Conservation (phyloP, 2,329 filamentous ascomycete species). For the Colletotrichum siamense region DNA sequence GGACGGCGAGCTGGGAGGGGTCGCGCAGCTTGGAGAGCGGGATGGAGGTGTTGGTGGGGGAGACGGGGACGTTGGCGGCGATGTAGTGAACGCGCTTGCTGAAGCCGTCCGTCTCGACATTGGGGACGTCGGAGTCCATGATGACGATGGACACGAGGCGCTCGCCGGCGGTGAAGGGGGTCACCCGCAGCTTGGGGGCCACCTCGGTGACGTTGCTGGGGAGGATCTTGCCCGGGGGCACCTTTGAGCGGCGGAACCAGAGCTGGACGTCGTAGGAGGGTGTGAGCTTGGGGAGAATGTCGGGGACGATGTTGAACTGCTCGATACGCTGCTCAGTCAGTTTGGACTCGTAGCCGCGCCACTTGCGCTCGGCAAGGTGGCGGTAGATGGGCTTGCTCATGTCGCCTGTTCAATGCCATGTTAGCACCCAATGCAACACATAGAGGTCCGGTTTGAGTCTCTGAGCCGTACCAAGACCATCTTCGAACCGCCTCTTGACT, state of each 20-base stretch:
- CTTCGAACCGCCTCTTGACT: slow-evolving; percentile 93
- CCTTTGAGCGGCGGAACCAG: slow-evolving; percentile 73
- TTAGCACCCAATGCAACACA: not conserved
- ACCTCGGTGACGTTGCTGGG: slow-evolving; percentile 75
- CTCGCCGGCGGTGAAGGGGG: slow-evolving; percentile 82
- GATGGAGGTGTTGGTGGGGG: slow-evolving; percentile 61
- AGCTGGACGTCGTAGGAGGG: slow-evolving; percentile 82
- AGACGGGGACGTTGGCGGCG: slow-evolving; percentile 67
- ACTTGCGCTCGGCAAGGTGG: slow-evolving; percentile 84
- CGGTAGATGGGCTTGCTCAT: slow-evolving; percentile 98
- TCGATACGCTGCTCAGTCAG: slow-evolving; percentile 84
- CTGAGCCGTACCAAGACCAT: slow-evolving; percentile 74
- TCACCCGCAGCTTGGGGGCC: slow-evolving; percentile 78
- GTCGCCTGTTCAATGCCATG: slow-evolving; percentile 65
- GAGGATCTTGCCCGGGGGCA: slow-evolving; percentile 80
- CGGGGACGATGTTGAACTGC: slow-evolving; percentile 87
- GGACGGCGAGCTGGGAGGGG: slow-evolving; percentile 71
- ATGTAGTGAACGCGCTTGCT: slow-evolving; percentile 86
- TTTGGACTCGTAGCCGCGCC: slow-evolving; percentile 81
- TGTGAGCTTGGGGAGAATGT: slow-evolving; percentile 82
- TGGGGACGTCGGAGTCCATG: slow-evolving; percentile 89
- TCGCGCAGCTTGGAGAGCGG: slow-evolving; percentile 67
- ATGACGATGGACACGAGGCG: slow-evolving; percentile 85
- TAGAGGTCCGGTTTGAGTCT: not conserved
- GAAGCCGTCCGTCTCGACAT: slow-evolving; percentile 77